Evolutionary conservation across 2,329 filamentous ascomycete species (phyloP).

Genomic region (Diaporthe destruens): DNA sequence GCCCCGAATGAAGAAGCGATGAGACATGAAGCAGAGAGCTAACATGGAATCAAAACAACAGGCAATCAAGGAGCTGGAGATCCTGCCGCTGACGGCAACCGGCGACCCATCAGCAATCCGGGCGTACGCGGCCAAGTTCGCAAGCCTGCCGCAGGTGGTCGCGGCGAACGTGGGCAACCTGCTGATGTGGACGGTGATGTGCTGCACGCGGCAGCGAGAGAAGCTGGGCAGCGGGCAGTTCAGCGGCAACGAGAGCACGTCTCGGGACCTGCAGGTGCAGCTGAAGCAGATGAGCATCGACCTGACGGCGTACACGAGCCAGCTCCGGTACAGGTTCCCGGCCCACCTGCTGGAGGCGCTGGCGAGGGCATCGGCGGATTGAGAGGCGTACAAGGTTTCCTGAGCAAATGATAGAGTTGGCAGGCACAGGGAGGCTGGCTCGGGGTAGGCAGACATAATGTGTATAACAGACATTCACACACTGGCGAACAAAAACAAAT

Average conservation of each 20-base stretch:
- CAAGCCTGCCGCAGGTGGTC: constrained; percentile 81
- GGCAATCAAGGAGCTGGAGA: constrained; percentile 80
- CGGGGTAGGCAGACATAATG: neutral
- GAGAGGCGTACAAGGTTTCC: constrained; percentile 38
- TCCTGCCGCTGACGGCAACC: constrained; percentile 81
- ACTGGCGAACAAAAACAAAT: constrained; percentile 1
- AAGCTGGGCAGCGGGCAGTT: constrained; percentile 78
- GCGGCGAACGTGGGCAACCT: constrained; percentile 91
- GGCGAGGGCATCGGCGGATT: constrained; percentile 82
- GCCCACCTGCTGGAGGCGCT: constrained; percentile 89
- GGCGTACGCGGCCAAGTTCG: constrained; percentile 83
- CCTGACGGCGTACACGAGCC: constrained; percentile 91
- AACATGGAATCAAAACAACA: constrained; percentile 40
- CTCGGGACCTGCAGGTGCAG: constrained; percentile 74
- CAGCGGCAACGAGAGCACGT: constrained; percentile 77
- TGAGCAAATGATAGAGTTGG: constrained; percentile 3
- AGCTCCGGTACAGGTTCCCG: constrained; percentile 91
- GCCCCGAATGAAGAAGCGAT: neutral
- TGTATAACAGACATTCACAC: constrained; percentile 14
- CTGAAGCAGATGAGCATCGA: constrained; percentile 87
- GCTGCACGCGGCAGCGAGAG: constrained; percentile 83
- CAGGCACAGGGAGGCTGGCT: neutral
- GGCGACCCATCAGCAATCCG: constrained; percentile 86
- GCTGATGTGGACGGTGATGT: constrained; percentile 92
- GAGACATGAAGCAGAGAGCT: neutral